Evolutionary conservation across 371 early-diverging fungal genomes (phyloP).

Genomic region (Sanchytrium tribonematis): DNA sequence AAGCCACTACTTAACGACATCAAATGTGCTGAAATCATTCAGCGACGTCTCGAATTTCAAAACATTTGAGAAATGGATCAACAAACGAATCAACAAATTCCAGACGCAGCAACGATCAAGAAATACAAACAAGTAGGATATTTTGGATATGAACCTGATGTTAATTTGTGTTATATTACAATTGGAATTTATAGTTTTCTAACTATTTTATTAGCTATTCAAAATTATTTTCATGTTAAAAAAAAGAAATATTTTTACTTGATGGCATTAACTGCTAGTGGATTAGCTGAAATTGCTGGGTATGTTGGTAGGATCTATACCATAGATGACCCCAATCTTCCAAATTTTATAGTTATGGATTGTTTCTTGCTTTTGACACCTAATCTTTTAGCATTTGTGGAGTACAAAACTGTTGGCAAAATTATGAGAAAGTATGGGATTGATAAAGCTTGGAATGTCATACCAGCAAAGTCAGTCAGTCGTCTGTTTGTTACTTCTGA

Average conservation of each 20-base stretch:
- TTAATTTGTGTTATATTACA: background rate
- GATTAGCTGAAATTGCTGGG: background rate
- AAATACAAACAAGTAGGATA: background rate
- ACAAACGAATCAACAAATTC: too few species aligned
- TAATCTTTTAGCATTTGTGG: background rate
- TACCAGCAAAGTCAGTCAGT: background rate
- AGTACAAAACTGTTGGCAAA: background rate
- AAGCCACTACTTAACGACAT: too few species aligned
- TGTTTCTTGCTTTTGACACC: background rate
- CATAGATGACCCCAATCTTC: background rate
- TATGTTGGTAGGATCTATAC: background rate
- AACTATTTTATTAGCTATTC: background rate
- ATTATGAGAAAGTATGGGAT: background rate
- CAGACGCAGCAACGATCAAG: too few species aligned
- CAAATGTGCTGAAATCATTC: too few species aligned
- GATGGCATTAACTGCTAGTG: background rate
- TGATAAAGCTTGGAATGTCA: background rate
- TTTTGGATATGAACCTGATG: background rate
- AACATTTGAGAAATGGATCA: too few species aligned
- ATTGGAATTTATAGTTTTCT: background rate
- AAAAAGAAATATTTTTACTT: background rate
- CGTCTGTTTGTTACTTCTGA: background rate
- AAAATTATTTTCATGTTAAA: background rate
- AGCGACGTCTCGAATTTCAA: too few species aligned
- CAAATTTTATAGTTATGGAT: background rate